A percentile compares a stretch with the other conserved stretches of the same genome.
phyloP scores from a whole-genome alignment of 2,329 filamentous ascomycete genomes.

The Gremmenia infestans region DNA sequence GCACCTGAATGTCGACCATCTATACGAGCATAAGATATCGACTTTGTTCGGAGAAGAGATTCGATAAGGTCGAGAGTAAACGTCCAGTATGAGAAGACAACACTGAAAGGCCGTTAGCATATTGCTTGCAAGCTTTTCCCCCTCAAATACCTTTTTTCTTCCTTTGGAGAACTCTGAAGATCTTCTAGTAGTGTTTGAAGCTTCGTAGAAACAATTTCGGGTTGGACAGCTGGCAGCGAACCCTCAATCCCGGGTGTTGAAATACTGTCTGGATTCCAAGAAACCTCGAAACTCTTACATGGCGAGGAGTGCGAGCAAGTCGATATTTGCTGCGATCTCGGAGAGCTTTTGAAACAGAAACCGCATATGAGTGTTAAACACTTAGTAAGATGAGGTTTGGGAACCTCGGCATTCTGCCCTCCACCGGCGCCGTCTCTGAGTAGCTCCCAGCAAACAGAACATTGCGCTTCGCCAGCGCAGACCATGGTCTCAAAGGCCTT shows the following conservation, averaged over 20 bases:
- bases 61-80: slow-evolving; percentile 43
- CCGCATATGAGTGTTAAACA: slow-evolving; percentile 34
- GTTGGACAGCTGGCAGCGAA: neutral
- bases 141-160: slow-evolving; percentile 34
- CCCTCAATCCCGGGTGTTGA: neutral
- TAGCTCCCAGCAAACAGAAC: slow-evolving; percentile 4
- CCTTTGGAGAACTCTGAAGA: slow-evolving; percentile 4
- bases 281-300: slow-evolving; percentile 12
- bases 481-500: slow-evolving; percentile 24
- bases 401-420: neutral
- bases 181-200: slow-evolving; percentile 5
- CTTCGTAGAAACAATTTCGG: slow-evolving; percentile 9
- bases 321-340: slow-evolving; percentile 26
- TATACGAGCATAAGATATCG: slow-evolving; percentile 37
- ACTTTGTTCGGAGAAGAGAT: slow-evolving; percentile 32
- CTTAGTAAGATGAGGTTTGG: slow-evolving; percentile 27
- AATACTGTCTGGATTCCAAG: neutral
- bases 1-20: slow-evolving; percentile 43
- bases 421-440: neutral
- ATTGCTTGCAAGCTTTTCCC: slow-evolving; percentile 4
- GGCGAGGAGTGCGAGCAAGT: slow-evolving; percentile 23
- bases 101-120: slow-evolving; percentile 29
- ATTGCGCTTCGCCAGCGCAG: slow-evolving; percentile 3
- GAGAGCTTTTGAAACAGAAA: slow-evolving; percentile 22
- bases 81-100: slow-evolving; percentile 49